Evolutionary conservation across 257 asterid species (phyloP).

Genomic region (Nicotiana knightiana): DNA sequence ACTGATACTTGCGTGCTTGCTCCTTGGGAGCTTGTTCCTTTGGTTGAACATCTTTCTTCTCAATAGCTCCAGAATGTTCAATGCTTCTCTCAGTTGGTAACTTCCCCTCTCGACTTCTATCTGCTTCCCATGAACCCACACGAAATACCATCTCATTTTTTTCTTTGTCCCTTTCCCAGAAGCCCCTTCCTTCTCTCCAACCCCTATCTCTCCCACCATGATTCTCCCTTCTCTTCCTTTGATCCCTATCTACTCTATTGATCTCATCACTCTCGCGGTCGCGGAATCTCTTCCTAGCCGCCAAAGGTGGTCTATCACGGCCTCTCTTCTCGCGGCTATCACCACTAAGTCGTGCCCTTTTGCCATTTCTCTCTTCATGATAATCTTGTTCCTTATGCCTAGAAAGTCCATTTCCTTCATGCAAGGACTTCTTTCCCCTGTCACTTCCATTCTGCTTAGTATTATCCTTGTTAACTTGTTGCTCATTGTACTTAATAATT

Average conservation of each 20-base stretch:
- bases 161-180: constrained; percentile 88
- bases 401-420: constrained; percentile 1
- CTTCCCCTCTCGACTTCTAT: constrained; percentile 47
- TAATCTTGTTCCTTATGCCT: constrained; percentile 16
- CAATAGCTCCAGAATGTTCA: constrained; percentile 28
- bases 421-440: not conserved
- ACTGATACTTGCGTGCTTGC: constrained; percentile 90
- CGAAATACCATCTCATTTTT: constrained; percentile 74
- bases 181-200: constrained; percentile 63
- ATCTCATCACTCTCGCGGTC: constrained; percentile 45
- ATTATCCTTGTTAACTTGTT: constrained; percentile 5
- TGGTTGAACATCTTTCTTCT: constrained; percentile 45
- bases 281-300: constrained; percentile 60
- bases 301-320: constrained; percentile 34
- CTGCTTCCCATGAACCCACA: constrained; percentile 76
- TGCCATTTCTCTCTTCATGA: constrained; percentile 33
- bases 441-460: constrained; percentile 1
- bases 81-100: constrained; percentile 28
- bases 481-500: not conserved
- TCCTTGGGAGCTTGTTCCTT: constrained; percentile 67
- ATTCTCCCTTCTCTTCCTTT: constrained; percentile 55
- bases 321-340: constrained; percentile 41
- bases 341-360: constrained; percentile 40
- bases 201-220: constrained; percentile 56
- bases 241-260: constrained; percentile 53